Evolutionary conservation across 2,329 filamentous ascomycete genomes (phyloP).

Genomic region (Clathrospora elynae): DNA sequence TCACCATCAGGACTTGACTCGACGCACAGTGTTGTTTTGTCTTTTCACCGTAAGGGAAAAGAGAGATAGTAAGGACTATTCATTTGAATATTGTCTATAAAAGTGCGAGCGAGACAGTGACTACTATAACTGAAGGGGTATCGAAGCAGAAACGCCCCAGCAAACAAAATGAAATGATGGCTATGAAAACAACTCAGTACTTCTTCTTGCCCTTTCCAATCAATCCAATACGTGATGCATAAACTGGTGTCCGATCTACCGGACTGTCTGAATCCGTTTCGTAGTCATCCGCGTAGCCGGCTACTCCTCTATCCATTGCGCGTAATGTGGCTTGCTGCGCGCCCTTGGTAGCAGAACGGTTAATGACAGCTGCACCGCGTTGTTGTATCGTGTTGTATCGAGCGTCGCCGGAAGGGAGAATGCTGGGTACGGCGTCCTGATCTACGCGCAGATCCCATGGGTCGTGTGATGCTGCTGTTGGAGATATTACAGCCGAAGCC

Average conservation of each 20-base stretch:
- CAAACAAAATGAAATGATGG: background rate
- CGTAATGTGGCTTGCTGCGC: conserved; percentile 28
- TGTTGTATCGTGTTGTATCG: conserved; percentile 20
- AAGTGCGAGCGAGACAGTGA: no score
- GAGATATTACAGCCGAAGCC: conserved; percentile 10
- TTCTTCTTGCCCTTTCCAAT: conserved; percentile 12
- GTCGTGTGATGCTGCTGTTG: conserved; percentile 11
- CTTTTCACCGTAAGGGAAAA: no score
- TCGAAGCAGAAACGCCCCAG: background rate
- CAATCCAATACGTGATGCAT: conserved; percentile 7
- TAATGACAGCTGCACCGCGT: conserved; percentile 22
- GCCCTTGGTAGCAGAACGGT: conserved; percentile 10
- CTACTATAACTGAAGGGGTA: no score
- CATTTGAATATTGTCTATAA: no score
- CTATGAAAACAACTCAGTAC: conserved; percentile 1
- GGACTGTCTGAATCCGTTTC: conserved; percentile 15
- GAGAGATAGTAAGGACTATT: no score
- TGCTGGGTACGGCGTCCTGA: conserved; percentile 21
- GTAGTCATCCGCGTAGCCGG: conserved; percentile 21
- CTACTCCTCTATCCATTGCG: conserved; percentile 16
- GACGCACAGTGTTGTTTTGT: no score
- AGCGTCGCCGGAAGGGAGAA: conserved; percentile 23
- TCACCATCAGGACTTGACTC: no score
- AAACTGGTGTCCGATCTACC: conserved; percentile 6
- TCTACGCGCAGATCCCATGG: conserved; percentile 40